Evolutionary conservation across 768 basidiomycete species (phyloP), one percentile per base, ranked within the genome.

Genomic region (Podaxis sp.): DNA sequence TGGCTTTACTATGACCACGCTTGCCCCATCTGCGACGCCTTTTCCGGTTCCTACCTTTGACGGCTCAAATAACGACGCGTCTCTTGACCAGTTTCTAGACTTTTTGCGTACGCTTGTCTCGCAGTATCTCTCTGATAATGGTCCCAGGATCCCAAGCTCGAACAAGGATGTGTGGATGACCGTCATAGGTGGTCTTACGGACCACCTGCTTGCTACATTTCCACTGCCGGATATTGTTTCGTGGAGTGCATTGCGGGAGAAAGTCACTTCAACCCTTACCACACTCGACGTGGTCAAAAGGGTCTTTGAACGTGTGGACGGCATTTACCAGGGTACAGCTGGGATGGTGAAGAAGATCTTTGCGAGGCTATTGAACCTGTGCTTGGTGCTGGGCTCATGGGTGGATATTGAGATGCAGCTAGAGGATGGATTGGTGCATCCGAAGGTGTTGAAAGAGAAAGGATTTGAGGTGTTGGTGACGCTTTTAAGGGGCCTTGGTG

Each of bases 351-450:
- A 79, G 66, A 83, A 78, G 58, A 64, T 87, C 4, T 80, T 88
- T 61, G 72, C 76, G 26, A 77, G 81, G 41, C 69, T 90, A 48
- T 68, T 89, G 11, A 79, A 80, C 41, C 77, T 91, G 33, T 85
- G 82, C 68, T 70, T 78, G 57, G 78, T 80, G 1, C 75, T 90
- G 38, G 87, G 88, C 64, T 71, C 80, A 36, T 91, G 90, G 86
- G 70, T 80, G 37, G 83, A 84, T 56, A 76, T 75, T n/a, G 75
- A 77, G 48, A 74, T 76, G 22, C 65, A 72, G n/a, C 67, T 64
- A 24, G 72, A 79, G 53, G 77, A 76, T 22, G 80, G 70, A 15
- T 70, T 80, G 49, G 73, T 77, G 28, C 76, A 78, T 12, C 88
- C 90, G 0, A 70, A 69, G 3, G 72, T 75, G 2, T 71, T 92